These are phyloP conservation scores for Calonectria pseudoreteaudii DNA, from an alignment of 2,329 filamentous ascomycete genomes.

Conservation along the genomic window DNA sequence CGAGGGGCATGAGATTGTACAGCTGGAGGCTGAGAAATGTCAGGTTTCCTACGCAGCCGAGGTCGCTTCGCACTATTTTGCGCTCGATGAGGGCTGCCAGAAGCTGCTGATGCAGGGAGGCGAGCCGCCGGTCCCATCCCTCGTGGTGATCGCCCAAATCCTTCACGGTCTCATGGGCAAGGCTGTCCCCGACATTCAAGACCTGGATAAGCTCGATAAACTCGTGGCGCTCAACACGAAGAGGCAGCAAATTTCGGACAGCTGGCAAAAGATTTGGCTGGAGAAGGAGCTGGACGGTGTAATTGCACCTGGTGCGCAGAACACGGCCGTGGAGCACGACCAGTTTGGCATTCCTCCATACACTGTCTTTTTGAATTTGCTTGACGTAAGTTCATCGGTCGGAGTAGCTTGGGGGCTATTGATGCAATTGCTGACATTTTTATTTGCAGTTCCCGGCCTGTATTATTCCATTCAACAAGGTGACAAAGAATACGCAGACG, in stretches of 20 bases:
- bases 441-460: conserved; percentile 60
- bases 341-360: conserved; percentile 59
- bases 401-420: background rate
- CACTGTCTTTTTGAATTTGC: conserved; percentile 62
- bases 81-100: background rate
- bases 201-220: conserved; percentile 48
- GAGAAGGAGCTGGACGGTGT: conserved; percentile 61
- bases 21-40: conserved; percentile 8
- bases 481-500: conserved; percentile 31
- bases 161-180: background rate
- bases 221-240: conserved; percentile 36
- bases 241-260: conserved; percentile 47
- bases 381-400: conserved; percentile 56
- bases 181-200: background rate
- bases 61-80: conserved; percentile 16
- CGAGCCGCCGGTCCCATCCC: conserved; percentile 22
- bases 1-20: conserved; percentile 17
- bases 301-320: conserved; percentile 60
- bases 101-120: background rate
- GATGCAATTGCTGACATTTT: background rate
- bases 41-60: conserved; percentile 18
- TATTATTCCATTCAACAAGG: conserved; percentile 58
- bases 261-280: conserved; percentile 56
- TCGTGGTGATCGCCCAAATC: background rate
- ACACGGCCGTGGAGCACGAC: conserved; percentile 64